phyloP scores from a whole-genome alignment of 2,329 filamentous ascomycete genomes.

The Ceratocystis lukuohia region DNA sequence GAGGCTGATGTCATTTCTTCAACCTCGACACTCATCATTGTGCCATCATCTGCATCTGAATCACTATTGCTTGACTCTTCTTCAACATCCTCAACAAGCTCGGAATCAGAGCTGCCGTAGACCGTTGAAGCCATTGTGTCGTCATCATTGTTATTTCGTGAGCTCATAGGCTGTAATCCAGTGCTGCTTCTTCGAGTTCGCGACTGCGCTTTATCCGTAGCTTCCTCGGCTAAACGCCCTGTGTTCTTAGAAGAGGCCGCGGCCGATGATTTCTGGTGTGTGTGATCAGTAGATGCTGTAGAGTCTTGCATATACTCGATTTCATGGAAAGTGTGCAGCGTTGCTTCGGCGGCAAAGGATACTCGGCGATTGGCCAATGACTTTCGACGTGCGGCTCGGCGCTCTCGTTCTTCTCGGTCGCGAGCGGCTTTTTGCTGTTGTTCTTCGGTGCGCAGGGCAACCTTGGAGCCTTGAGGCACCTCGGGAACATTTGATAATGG shows the following conservation, averaged over 20 bases:
- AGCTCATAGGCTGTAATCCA: slow-evolving; percentile 35
- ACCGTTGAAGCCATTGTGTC: slow-evolving; percentile 63
- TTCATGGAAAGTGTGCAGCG: slow-evolving; percentile 91
- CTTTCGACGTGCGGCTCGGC: slow-evolving; percentile 79
- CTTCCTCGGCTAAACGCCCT: not conserved
- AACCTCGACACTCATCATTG: slow-evolving; percentile 69
- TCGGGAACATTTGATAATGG: slow-evolving; percentile 18
- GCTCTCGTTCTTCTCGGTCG: slow-evolving; percentile 58
- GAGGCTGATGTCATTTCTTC: slow-evolving; percentile 64
- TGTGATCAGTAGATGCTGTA: slow-evolving; percentile 65
- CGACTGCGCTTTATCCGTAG: slow-evolving; percentile 30
- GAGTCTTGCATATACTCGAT: slow-evolving; percentile 81
- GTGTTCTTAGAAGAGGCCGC: not conserved
- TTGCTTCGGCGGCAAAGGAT: slow-evolving; percentile 94
- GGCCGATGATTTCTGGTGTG: slow-evolving; percentile 39
- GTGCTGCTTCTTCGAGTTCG: slow-evolving; percentile 47
- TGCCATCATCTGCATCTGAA: slow-evolving; percentile 58
- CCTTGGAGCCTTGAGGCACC: slow-evolving; percentile 31
- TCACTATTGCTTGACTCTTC: slow-evolving; percentile 37
- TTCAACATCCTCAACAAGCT: slow-evolving; percentile 37
- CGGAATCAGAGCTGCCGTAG: slow-evolving; percentile 51
- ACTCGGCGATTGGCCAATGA: slow-evolving; percentile 86
- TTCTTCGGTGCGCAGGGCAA: slow-evolving; percentile 55
- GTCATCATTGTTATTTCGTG: slow-evolving; percentile 52
- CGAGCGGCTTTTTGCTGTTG: slow-evolving; percentile 56